Base-by-base conservation (phyloP, 805 yeast species). In the Yamadazyma kitorensis region DNA sequence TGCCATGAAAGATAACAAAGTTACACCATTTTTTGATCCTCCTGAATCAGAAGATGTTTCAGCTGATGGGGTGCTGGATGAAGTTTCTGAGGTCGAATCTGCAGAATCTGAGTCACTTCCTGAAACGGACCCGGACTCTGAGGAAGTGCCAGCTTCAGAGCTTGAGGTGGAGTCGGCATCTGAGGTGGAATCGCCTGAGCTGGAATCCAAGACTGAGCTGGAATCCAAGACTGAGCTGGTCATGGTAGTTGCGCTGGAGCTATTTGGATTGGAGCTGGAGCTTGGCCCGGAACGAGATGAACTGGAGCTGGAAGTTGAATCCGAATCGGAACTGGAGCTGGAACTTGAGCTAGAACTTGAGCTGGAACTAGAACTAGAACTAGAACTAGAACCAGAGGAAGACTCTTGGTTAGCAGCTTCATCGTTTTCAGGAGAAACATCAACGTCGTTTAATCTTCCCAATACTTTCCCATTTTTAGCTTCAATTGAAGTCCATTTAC, bases 401-500 rank as follows among this genome's bases (percentile, higher is more conserved):
- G 41, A 48, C 29, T 61, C 60, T 25, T 36, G 37, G 29, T 45
- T 14, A 22, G 10, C 44, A 31, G 54, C 45, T 16, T 46, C 59
- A 33, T 57, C 61, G 17, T 42, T 34, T 14, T 57, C 60, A 20
- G 65, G 49, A 8, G 48, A 43, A 12, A 48, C 52, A 44, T 59
- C 54, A 14, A 70, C 79, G 29, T 61, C 49, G 1, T 50, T 55
- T 25, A 57, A 49, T 59, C 85, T 72, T 15, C 86, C 87, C 38
- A 77, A 69, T 23, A 86, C 70, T 30, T 61, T 50, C 41, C 87
- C 87, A 49, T 64, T 71, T n/a, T 58, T 57, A 11, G 83, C 77
- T 27, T 66, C 45, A 37, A 80, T 80, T 4, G 83, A 78, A 27
- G 63, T 53, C 78, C 80, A 78, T 17, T 55, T 44, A 34, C 87